Evolutionary conservation across 164 flowering plant species (phyloP), one percentile per base, ranked within the genome.

Genomic region (Akebia trifoliata): DNA sequence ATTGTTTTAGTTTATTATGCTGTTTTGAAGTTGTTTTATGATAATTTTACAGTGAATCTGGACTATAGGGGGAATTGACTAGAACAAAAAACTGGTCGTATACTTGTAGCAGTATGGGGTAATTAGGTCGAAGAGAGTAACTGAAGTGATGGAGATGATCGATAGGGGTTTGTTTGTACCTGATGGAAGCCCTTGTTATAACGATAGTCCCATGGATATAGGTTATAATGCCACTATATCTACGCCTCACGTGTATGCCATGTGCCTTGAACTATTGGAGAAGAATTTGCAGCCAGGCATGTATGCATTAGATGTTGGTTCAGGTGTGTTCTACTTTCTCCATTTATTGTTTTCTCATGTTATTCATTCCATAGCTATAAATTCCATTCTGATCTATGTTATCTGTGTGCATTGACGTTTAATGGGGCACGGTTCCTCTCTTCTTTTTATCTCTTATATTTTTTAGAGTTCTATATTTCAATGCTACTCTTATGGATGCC

Each of bases 221-320:
- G 99, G 96, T 30, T 82, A 81, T 72, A 90, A 90, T 82, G 99
- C 87, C 62, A 94, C 99, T 24, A 94, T 94, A 35, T 94, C 99
- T 58, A 96, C 99, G 5, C 99, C 99, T 66, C 99, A 90, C 72
- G 90, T 93, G 97, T 97, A 93, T 68, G 97, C 86, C 14, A 87
- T 72, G 36, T 94, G 96, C 78, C 91, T 94, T 56, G 78, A 90
- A 60, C 66, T 94, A 59, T 63, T 90, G 76, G 83, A 84, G 72
- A 65, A 86, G 14, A 70, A 86, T 63, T 73, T 90, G 81, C 83
- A 84, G 72, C 99, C 97, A 37, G 97, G 96, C 54, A 93, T 87
- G 97, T 96, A 47, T 65, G 96, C 96, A 35, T 62, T 94, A 30
- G 99, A 94, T 66, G 80, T 94, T 75, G 97, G 99, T 56, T 90